Evolutionary conservation across 2,329 filamentous ascomycete species (phyloP).

Genomic region (Coniochaeta hoffmannii): DNA sequence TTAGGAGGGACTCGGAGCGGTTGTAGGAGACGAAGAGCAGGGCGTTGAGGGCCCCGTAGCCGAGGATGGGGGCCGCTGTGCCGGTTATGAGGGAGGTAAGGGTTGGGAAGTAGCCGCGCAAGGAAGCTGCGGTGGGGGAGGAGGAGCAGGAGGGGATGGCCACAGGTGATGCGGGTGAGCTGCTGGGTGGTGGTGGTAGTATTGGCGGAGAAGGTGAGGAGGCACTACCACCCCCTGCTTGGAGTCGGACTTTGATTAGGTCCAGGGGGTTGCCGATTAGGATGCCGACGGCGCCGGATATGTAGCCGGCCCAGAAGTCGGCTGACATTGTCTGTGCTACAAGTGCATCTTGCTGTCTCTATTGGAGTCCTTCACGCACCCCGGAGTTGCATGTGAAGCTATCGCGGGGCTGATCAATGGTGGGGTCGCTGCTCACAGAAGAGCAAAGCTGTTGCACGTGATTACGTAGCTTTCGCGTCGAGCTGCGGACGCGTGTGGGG

Average conservation of each 20-base stretch:
- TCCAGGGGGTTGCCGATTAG: slow-evolving; percentile 77
- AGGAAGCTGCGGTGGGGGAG: neutral
- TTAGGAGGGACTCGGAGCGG: slow-evolving; percentile 62
- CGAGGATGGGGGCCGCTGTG: slow-evolving; percentile 75
- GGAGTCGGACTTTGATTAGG: slow-evolving; percentile 67
- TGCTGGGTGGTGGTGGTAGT: neutral
- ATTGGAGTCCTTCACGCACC: neutral
- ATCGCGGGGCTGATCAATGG: neutral
- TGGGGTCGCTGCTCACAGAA: no score
- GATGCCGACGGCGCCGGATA: slow-evolving; percentile 80
- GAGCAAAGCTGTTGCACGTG: no score
- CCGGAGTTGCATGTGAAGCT: neutral
- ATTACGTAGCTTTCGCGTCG: neutral
- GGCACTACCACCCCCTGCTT: slow-evolving; percentile 56
- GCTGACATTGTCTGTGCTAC: slow-evolving; percentile 54
- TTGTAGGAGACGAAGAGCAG: slow-evolving; percentile 89
- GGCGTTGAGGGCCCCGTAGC: slow-evolving; percentile 86
- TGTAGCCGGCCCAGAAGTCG: slow-evolving; percentile 91
- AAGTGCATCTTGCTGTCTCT: neutral
- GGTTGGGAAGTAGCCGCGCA: neutral
- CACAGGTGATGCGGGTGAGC: slow-evolving; percentile 18
- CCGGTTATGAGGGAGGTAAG: slow-evolving; percentile 44
- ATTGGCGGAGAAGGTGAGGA: slow-evolving; percentile 5
- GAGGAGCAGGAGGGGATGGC: no score
- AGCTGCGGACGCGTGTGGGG: neutral